Percentiles rank a stretch among this genome's conserved stretches.
phyloP scores from a whole-genome alignment of 139 green algal genomes.

The Micromonas pusilla region DNA sequence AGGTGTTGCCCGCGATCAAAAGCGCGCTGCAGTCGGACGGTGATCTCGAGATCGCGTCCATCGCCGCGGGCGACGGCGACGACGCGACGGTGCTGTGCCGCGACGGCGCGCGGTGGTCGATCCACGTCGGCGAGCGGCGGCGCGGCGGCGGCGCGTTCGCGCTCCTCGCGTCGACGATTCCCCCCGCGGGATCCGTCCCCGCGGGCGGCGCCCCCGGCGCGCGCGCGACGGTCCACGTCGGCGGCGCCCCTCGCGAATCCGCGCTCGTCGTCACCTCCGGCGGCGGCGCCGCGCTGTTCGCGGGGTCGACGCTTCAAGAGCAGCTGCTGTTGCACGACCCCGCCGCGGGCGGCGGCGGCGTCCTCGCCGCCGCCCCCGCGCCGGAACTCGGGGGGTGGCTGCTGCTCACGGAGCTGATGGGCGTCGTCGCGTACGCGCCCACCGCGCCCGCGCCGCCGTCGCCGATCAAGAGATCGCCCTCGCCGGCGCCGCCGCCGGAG shows the following conservation, averaged over 20 bases:
- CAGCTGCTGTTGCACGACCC: neutral
- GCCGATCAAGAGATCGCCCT: no score
- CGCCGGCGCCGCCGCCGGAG: no score
- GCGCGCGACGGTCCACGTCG: neutral
- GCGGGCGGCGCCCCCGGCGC: no score
- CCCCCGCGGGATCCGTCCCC: neutral
- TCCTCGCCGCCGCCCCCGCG: neutral
- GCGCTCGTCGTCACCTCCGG: slow-evolving; percentile 5
- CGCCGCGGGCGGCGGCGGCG: neutral
- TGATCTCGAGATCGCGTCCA: neutral
- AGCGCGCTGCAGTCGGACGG: neutral
- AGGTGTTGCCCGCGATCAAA: neutral
- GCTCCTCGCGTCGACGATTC: neutral
- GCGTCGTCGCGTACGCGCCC: neutral
- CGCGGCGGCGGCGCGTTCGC: neutral
- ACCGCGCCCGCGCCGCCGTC: neutral
- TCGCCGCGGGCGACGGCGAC: neutral
- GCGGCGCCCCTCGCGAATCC: neutral
- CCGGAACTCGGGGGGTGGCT: neutral
- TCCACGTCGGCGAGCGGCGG: neutral
- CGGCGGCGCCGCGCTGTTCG: neutral
- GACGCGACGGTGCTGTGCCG: neutral
- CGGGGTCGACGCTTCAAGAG: neutral
- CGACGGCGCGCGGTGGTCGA: neutral
- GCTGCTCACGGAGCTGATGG: neutral